Percentiles rank a stretch among this genome's conserved stretches.
Conservation (phyloP, 2,329 filamentous ascomycete genomes). For the Hymenotorrendiella dingleyae region DNA sequence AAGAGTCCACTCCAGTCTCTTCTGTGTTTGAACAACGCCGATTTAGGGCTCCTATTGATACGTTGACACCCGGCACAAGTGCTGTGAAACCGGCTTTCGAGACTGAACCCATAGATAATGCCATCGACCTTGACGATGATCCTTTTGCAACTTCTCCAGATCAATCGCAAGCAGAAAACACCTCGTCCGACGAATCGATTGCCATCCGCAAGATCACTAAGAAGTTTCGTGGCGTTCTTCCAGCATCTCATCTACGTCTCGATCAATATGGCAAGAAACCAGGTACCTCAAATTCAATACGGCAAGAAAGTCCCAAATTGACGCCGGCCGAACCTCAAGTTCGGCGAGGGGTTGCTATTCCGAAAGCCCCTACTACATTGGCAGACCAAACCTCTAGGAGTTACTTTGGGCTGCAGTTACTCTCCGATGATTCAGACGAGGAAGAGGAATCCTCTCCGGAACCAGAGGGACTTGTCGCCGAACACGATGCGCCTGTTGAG, state of each 20-base stretch:
- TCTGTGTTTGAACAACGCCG: conserved; percentile 9
- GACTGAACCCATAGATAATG: conserved; percentile 14
- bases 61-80: conserved; percentile 29
- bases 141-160: conserved; percentile 17
- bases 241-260: conserved; percentile 61
- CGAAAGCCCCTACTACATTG: conserved; percentile 8
- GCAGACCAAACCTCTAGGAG: conserved; percentile 1
- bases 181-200: conserved; percentile 27
- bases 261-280: conserved; percentile 41
- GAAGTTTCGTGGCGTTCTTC: conserved; percentile 53
- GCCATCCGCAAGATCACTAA: conserved; percentile 24
- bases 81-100: conserved; percentile 15
- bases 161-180: conserved; percentile 4
- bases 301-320: conserved; percentile 11
- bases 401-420: conserved; percentile 9
- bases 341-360: conserved; percentile 29
- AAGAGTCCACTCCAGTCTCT: conserved; percentile 12
- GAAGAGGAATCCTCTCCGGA: conserved; percentile 16
- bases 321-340: conserved; percentile 13
- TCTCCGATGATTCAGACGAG: conserved; percentile 25
- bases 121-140: conserved; percentile 21
- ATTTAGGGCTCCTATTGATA: conserved; percentile 6
- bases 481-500: conserved; percentile 10
- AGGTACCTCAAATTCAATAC: conserved; percentile 14
- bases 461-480: conserved; percentile 6